Evolutionary conservation across 768 basidiomycete genomes (phyloP), one percentile per base, ranked within the genome.

Genomic region (Suillus ampliporus): DNA sequence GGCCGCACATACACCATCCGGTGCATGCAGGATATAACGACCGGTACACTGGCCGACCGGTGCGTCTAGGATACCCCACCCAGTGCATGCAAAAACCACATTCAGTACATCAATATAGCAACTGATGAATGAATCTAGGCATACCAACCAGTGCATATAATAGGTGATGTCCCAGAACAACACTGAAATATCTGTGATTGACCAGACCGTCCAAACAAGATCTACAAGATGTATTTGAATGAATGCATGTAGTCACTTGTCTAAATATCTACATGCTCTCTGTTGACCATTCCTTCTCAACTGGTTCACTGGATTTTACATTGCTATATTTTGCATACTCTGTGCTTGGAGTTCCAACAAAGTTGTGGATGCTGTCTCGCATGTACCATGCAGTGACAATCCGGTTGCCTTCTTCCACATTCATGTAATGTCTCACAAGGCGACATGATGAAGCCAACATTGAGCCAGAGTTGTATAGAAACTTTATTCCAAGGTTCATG

Each of bases 331-430:
- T 47, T 47, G 23, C 46, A 26, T 47, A 47, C 21, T 47, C 46
- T 6, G 23, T 47, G 21, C 46, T 47, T 11, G 14, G 46, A 47
- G 46, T 47, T 14, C 46, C 46, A 47, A 51, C 50, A 34, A 51
- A 51, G 10, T 51, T 51, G 9, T 51, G 50, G 19, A 51, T 51
- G 17, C 28, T 51, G 17, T 51, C 50, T 34, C n/a, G 8, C 48
- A 50, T 50, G 48, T 50, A 50, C 48, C 48, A 50, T 7, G 28
- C 48, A 28, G 48, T 50, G 7, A 50, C 48, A 28, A 50, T 50
- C 48, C 48, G 3, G 48, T 28, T 50, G 28, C 48, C 48, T 23
- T 50, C 48, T 17, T 50, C 26, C 15, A 50, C 48, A 19, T 50
- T 4, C 26, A 50, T 50, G 28, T 28, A 9, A 50, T 52, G 34